Base-by-base conservation (phyloP, 108 stramenopile species). In the Hondaea fermentalgiana region DNA sequence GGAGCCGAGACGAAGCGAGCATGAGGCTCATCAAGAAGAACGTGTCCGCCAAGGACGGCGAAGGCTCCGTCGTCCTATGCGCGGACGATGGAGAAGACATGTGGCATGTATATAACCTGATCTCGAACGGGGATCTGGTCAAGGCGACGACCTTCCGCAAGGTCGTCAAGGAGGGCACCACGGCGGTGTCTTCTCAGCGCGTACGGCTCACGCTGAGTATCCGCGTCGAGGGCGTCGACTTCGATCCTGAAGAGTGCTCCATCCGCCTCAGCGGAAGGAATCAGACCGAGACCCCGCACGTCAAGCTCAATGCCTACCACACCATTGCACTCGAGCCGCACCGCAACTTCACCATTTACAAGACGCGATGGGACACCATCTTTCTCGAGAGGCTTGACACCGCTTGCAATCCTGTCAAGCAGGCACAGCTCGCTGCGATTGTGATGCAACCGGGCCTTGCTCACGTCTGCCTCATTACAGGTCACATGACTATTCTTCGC, bases 71-170 rank as follows among this genome's bases (percentile, higher is more conserved):
- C 58, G 87, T 93, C 88, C 92, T 99, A 71, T 95, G 95, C 59
- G 96, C 97, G 45, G 96, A 95, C 69, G 97, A 96, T n/a, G 88
- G 95, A 57, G 98, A 99, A 92, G 98, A 99, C 91, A 94, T 99
- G 72, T 99, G 97, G 97, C 97, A 98, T 89, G 93, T 95, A 55
- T 98, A 97, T 95, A 98, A 99, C 93, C 91, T 99, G 44, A 93
- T 99, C 16, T 92, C 93, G 71, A 90, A 72, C 44, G 95, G 95
- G 14, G 98, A 99, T 87, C 88, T 91, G 29, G 96, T 99, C 0
- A 92, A 96, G 12, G 96, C 96, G 69, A 97, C 96, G 87, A 99
- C 98, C 6, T 92, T 97, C 25, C 96, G 98, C 60, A 99, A 98
- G 93, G 97, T 99, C 25, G 96, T 69, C 57, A 92, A 83, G 76